These are phyloP conservation scores for Fusarium sp. DNA, from an alignment of 2,329 filamentous ascomycete species.

Conservation along the genomic window DNA sequence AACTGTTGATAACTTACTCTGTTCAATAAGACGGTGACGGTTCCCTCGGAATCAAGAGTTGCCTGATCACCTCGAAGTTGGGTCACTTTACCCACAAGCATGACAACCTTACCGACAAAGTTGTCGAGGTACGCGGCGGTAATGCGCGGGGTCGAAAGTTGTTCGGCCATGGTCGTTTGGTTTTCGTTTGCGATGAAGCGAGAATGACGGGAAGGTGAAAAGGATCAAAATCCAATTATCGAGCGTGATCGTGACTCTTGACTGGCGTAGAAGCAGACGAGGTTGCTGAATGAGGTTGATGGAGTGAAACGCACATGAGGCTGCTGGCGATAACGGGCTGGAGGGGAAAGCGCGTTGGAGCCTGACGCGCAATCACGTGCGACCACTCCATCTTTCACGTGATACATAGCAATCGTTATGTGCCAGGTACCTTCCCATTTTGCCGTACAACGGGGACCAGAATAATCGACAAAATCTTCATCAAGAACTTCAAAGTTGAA, in stretches of 20 bases:
- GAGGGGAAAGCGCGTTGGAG: constrained; percentile 34
- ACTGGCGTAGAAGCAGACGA: not conserved
- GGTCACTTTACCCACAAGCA: constrained; percentile 85
- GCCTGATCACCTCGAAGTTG: constrained; percentile 85
- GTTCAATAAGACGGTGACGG: constrained; percentile 79
- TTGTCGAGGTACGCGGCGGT: constrained; percentile 81
- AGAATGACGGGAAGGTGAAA: not conserved
- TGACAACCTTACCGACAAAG: constrained; percentile 81
- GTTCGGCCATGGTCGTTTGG: constrained; percentile 69
- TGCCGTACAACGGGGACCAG: too few relatives aligned
- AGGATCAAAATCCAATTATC: fast-evolving
- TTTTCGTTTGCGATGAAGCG: constrained; percentile 7
- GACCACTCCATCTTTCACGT: not conserved
- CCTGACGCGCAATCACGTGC: constrained; percentile 42
- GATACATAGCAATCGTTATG: fast-evolving
- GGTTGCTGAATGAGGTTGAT: not conserved
- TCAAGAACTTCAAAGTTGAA: not conserved
- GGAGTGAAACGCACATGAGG: constrained; percentile 5
- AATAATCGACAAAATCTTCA: not conserved
- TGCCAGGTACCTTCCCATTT: too few relatives aligned
- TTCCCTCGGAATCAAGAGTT: constrained; percentile 82
- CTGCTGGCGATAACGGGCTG: constrained; percentile 22
- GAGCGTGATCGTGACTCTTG: not conserved
- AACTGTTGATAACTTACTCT: constrained; percentile 63
- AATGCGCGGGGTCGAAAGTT: constrained; percentile 81